Evolutionary conservation across 148 eudicot genomes (phyloP), one percentile per base, ranked within the genome.

Genomic region (Mesembryanthemum crystallinum): DNA sequence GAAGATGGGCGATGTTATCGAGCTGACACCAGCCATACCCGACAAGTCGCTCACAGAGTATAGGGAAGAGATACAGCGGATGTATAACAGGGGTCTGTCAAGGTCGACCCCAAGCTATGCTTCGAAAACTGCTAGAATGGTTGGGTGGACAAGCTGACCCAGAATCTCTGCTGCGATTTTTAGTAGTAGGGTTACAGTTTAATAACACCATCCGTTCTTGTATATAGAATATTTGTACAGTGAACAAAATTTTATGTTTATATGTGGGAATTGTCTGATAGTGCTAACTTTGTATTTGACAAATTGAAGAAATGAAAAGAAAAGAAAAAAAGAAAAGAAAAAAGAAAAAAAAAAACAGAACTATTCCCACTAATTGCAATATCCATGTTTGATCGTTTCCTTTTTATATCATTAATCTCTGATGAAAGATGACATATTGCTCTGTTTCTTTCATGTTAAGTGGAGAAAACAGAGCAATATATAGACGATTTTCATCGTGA

Each of bases 1-100:
- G 72, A 90, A 86, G 82, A 95, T 92, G 97, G 98, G 98, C 18
- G 98, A 92, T 67, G 96, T 95, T 6, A 85, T 95, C 39, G 98
- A 92, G 84, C 86, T 95, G 21, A 86, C 89, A 42, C 97, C 96
- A 11, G 85, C 91, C 43, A 84, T 95, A 71, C 94, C 97, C 2
- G 87, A 88, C 67, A 92, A 88, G 77, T 92, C 97, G 4, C 81
- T 94, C 77, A 75, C 78, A 0, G 91, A 83, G 55, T 90, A 88
- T 88, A 83, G 97, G 82, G 96, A 94, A 82, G 94, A 90, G 87
- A 92, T 94, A 61, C 93, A 92, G 72, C 93, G 98, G 29, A 92
- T 95, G 97, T 95, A 95, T 60, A 75, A 88, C 80, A 73, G 84
- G 29, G 95, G 95, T 64, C 82, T 72, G 5, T 52, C 89, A 13